Percentiles rank a stretch among this genome's conserved stretches.
These are phyloP conservation scores for Diutina scorzettiae DNA, from an alignment of 1,139 yeast genomes.

Conservation along the genomic window DNA sequence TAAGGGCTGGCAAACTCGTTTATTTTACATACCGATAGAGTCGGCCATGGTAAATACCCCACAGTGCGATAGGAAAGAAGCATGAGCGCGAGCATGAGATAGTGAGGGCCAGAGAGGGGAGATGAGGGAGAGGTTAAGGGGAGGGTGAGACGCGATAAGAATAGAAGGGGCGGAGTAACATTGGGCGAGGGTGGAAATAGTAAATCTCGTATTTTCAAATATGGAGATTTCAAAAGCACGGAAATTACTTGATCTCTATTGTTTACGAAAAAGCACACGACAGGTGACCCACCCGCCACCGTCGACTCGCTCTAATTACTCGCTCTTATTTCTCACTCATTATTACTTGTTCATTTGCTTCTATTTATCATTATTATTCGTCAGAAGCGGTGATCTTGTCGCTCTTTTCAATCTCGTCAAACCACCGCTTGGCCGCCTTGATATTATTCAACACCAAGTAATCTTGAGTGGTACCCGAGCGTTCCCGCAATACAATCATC, in stretches of 20 bases:
- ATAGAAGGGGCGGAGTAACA: background rate
- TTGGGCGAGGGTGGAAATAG: background rate
- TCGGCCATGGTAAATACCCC: slow-evolving; percentile 22
- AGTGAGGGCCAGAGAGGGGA: background rate
- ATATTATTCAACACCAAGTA: slow-evolving; percentile 55
- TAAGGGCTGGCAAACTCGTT: background rate
- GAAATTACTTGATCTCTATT: no score
- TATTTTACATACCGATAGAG: slow-evolving; percentile 28
- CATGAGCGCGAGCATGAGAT: slow-evolving; percentile 1
- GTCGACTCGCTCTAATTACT: no score
- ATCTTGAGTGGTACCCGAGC: slow-evolving; percentile 25
- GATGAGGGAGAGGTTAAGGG: background rate
- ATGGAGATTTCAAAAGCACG: no score
- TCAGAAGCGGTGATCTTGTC: no score
- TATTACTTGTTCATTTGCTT: background rate
- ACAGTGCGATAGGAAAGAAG: background rate
- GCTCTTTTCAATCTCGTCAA: slow-evolving; percentile 41
- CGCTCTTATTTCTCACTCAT: no score
- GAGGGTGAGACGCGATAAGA: background rate
- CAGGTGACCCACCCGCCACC: no score
- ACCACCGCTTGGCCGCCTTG: slow-evolving; percentile 54
- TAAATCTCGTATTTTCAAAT: no score
- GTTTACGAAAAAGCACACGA: no score
- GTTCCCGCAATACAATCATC: slow-evolving; percentile 51
- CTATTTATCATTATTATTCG: no score